Base-by-base conservation (phyloP, 176 grass and related monocot species). In the Oropetium thomaeum region DNA sequence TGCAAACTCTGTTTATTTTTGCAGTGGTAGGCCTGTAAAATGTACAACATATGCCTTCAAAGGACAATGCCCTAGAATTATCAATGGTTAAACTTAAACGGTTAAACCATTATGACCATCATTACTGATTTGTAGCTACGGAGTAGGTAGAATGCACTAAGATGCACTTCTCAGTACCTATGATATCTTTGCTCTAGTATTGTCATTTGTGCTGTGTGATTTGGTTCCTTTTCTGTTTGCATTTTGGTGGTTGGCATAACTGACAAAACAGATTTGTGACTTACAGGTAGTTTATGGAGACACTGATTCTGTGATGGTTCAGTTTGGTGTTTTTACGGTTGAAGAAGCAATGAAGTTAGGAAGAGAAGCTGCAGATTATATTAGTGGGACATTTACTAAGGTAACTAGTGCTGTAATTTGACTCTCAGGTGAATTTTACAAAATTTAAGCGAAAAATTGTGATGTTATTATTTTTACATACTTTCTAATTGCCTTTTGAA, bases 231-330 rank as follows among this genome's bases (percentile, higher is more conserved):
- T 58, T 37, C 19, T 23, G 2, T 41, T 41, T 41, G 12, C 32
- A 20, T 77, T 66, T n/a, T 37, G 28, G 68, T 66, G 43, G 40
- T 55, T 70, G 10, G 23, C 19, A 23, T 51, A 59, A 40, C 47
- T 33, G 58, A 43, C 34, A 63, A 28, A 45, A 14, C 8, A 53
- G 11, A 39, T 47, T 85, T 69, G 60, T 81, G 37, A 76, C 48
- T 76, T 81, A 39, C 88, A 98, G 95, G 84, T 98, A 76, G 77
- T 98, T 58, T 98, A 98, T 40, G 96, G 96, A 83, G 96, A 99
- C 78, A 95, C 91, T 25, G 91, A 99, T 82, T 99, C 91, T 73
- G 91, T 99, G 77, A 99, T 99, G 96, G 96, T 95, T 72, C 91
- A 95, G 77, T 99, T 99, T 79, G 96, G 96, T 58, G 96, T 74